Evolutionary conservation across 345 rosid genomes (phyloP).

Genomic region (Gossypioides kirkii): DNA sequence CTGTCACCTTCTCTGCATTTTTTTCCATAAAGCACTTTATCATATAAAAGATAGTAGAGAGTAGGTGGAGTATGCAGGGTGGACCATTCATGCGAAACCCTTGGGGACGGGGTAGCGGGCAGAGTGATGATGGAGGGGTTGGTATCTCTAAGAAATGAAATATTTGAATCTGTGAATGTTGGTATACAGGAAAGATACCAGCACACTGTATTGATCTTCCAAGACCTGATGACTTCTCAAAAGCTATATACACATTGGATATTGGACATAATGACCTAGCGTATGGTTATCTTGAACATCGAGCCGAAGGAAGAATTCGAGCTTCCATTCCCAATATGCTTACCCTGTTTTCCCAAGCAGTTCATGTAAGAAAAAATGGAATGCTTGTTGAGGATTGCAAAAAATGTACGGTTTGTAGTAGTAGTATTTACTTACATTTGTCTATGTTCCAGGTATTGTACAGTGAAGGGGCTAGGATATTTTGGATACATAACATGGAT

Average conservation of each 20-base stretch:
- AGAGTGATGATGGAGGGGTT: not conserved
- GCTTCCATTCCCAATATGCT: slow-evolving; percentile 20
- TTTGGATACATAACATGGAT: slow-evolving; percentile 45
- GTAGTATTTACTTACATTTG: not conserved
- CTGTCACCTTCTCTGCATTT: not conserved
- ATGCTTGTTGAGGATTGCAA: not conserved
- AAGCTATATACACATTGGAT: slow-evolving; percentile 26
- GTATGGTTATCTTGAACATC: slow-evolving; percentile 6
- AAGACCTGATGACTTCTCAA: slow-evolving; percentile 24
- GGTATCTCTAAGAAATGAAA: not conserved
- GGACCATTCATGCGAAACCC: no score
- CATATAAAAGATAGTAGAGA: not conserved
- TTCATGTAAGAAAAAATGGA: slow-evolving; percentile 10
- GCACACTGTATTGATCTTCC: slow-evolving; percentile 15
- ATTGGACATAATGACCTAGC: slow-evolving; percentile 33
- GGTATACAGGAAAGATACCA: not conserved
- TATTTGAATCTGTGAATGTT: not conserved
- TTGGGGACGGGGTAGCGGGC: no score
- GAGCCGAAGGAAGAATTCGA: slow-evolving; percentile 7
- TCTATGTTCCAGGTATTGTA: slow-evolving; percentile 18
- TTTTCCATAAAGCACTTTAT: not conserved
- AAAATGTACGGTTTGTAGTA: not conserved
- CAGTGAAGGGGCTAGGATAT: slow-evolving; percentile 30
- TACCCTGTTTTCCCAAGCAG: slow-evolving; percentile 11
- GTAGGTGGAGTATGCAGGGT: no score